phyloP scores from a whole-genome alignment of 2,329 filamentous ascomycete species.

The Lithohypha guttulata region DNA sequence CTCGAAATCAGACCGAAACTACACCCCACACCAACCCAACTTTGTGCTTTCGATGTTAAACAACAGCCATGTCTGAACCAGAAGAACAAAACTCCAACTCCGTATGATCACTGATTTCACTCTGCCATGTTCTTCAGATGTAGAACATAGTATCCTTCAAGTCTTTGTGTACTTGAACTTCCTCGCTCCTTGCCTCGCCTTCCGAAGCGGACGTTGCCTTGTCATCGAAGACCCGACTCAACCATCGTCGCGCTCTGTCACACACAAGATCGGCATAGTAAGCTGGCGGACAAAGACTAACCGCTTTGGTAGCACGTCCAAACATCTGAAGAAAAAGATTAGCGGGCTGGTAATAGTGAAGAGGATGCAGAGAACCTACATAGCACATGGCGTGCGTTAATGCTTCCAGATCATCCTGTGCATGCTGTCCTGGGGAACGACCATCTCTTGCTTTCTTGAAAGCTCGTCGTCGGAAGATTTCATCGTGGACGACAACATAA shows the following conservation, averaged over 20 bases:
- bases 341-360: too few relatives aligned
- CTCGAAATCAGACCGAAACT: too few relatives aligned
- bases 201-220: not conserved
- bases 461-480: constrained; percentile 24
- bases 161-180: constrained; percentile 16
- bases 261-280: constrained; percentile 7
- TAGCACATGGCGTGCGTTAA: constrained; percentile 4
- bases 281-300: constrained; percentile 2
- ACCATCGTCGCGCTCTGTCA: constrained; percentile 7
- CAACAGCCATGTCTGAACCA: too few relatives aligned
- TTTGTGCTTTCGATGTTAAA: too few relatives aligned
- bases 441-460: constrained; percentile 42
- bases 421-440: constrained; percentile 1
- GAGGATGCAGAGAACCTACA: too few relatives aligned
- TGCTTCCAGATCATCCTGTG: constrained; percentile 1
- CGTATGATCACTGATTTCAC: not conserved
- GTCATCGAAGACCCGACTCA: constrained; percentile 1
- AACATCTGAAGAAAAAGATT: too few relatives aligned
- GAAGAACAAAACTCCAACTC: too few relatives aligned
- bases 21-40: too few relatives aligned
- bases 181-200: constrained; percentile 6
- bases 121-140: constrained; percentile 21
- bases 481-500: constrained; percentile 65
- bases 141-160: constrained; percentile 29
- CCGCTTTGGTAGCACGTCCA: constrained; percentile 5